Conservation (phyloP, 805 yeast genomes). For the Lipomyces yamanashiensis region DNA sequence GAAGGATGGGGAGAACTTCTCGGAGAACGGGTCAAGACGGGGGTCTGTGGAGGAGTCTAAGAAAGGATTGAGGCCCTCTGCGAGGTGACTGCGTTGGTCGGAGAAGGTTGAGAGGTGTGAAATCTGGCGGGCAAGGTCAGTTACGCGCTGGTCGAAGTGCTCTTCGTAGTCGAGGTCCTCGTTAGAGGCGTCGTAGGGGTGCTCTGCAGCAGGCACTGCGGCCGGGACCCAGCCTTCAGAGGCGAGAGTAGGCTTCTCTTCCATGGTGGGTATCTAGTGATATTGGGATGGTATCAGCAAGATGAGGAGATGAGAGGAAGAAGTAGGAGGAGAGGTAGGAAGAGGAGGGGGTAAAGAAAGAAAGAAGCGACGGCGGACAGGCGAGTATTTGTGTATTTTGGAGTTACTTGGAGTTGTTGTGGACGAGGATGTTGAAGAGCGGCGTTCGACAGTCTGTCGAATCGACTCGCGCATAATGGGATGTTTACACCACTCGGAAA, state of each 20-base stretch:
- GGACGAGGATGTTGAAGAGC: background rate
- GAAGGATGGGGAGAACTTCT: conserved; percentile 58
- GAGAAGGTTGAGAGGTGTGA: conserved; percentile 28
- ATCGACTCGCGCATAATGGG: background rate
- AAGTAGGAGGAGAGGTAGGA: background rate
- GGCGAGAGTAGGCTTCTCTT: conserved; percentile 7
- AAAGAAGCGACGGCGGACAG: background rate
- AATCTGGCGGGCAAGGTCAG: conserved; percentile 36
- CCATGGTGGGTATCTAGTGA: background rate
- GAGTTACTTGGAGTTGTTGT: background rate
- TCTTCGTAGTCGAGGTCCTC: background rate
- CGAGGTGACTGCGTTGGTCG: background rate
- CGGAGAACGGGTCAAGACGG: conserved; percentile 61
- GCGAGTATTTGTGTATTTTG: background rate
- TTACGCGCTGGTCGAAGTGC: conserved; percentile 27
- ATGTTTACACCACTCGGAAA: background rate
- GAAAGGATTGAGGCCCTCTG: conserved; percentile 27
- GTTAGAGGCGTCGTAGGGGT: conserved; percentile 6
- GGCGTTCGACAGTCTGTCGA: conserved; percentile 2
- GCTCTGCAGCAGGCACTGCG: background rate
- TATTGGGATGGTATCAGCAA: background rate
- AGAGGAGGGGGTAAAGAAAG: background rate
- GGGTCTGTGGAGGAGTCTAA: conserved; percentile 46
- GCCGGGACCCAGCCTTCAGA: conserved; percentile 14
- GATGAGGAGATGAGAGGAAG: conserved; percentile 2